Base-by-base conservation (phyloP, 202 grass and related monocot genomes). In the Tripidium arundinaceum region DNA sequence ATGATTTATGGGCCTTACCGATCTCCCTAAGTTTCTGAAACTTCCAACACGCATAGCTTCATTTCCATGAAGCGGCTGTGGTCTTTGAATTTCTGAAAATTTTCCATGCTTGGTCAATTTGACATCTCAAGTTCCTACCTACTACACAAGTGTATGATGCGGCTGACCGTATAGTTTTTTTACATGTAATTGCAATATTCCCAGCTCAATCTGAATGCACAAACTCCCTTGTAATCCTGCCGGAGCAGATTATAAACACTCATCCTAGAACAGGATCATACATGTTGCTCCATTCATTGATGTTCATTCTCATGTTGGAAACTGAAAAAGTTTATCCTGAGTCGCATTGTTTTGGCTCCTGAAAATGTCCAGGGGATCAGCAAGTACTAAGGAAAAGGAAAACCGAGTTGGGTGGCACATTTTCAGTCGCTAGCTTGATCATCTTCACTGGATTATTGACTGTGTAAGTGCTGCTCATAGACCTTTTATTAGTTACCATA, bases 341-440 rank as follows among this genome's bases (percentile, higher is more conserved):
- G 9, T 70, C 5, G 12, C 64, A 72, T 28, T 62, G 3, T 76
- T 78, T 18, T 52, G n/a, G 36, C 78, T 79, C 68, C 31, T 81
- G 29, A 46, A 77, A 69, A 58, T 36, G 76, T 85, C 10, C 84
- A 98, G 95, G 82, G 62, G 95, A 98, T 82, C 87, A 91, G 43
- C 89, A 93, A 58, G 33, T 88, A 9, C 72, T 98, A 46, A 81
- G 77, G 78, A 92, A 90, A 87, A 92, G 95, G 74, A 94, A 98
- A 87, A 98, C 95, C 8, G 95, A 98, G 81, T 37, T 98, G 72
- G 95, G 95, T 38, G 95, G 95, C 8, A 83, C 68, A 24, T 98
- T 86, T 70, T 98, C 95, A 3, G 79, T 98, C 16, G 84, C 95
- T 40, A 82, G 79, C 82, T 79, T 85, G 62, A 86, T 93, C 75